Conservation (phyloP, 352 stramenopile species). For the Pythium aphanidermatum region DNA sequence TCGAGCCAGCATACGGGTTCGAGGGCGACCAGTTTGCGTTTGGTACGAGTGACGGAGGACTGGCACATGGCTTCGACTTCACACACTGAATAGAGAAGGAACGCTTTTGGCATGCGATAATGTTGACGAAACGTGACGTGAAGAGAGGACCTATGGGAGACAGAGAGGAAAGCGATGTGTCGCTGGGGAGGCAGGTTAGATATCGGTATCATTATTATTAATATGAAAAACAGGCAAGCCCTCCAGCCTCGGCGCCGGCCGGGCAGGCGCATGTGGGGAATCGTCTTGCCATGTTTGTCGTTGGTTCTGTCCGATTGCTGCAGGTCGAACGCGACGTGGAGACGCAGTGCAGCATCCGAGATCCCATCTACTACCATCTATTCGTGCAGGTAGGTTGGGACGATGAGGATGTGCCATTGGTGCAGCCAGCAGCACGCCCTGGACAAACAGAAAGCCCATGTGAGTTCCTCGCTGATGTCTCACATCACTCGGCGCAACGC, state of each 20-base stretch:
- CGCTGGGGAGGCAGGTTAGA: too few relatives aligned
- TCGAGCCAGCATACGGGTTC: constrained; percentile 45
- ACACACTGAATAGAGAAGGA: constrained; percentile 9
- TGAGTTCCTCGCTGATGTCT: not conserved
- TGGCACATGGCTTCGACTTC: constrained; percentile 19
- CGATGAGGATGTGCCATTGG: constrained; percentile 86
- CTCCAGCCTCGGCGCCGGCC: not conserved
- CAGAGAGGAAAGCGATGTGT: too few relatives aligned
- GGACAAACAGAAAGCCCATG: not conserved
- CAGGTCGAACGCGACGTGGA: too few relatives aligned
- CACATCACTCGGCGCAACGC: constrained; percentile 10
- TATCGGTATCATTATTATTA: constrained; percentile 23
- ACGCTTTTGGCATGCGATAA: not conserved
- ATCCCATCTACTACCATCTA: constrained; percentile 22
- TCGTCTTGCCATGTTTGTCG: not conserved
- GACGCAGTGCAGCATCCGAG: too few relatives aligned
- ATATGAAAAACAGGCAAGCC: constrained; percentile 8
- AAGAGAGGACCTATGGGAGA: not conserved
- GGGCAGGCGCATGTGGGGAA: not conserved
- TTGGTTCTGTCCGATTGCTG: not conserved
- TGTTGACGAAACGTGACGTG: not conserved
- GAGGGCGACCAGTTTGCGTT: constrained; percentile 59
- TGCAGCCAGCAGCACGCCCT: constrained; percentile 88
- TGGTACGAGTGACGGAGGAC: constrained; percentile 24
- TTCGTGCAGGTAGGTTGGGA: constrained; percentile 70